Base-by-base conservation (phyloP, 257 asterid genomes). In the Paraleonurus japonicus region DNA sequence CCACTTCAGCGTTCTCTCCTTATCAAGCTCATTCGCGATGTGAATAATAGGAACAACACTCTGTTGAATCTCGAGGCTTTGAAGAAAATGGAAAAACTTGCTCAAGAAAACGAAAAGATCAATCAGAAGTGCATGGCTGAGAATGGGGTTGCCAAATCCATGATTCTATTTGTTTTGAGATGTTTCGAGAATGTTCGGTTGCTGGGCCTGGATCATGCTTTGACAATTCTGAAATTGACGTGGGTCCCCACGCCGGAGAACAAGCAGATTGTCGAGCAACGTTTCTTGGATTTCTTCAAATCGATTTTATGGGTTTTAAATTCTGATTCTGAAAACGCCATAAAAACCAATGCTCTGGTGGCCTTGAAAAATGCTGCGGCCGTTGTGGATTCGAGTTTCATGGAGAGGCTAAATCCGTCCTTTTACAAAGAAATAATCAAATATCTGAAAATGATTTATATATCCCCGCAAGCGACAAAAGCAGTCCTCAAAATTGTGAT, bases 111-210 rank as follows among this genome's bases (percentile, higher is more conserved):
- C 4, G 92, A 87, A 16, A 73, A 50, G 75, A 9, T 19, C 5
- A 88, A 92, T 53, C 80, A 59, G 51, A 82, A 78, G 63, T 71
- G 80, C 78, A 79, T 95, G 87, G 84, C 75, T 9, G 99, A 88
- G 69, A 79, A 79, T 3, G 99, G 95, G 0, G 85, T 79, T 2
- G 76, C 78, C 0, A 88, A 76, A 39, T 82, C 90, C 0, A 75
- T 92, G 85, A 59, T 89, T 43, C 30, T 3, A 0, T 83, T 83
- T 28, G 45, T 88, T 1, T 0, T 87, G 24, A 84, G 71, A 60
- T 51, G 84, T 6, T 85, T 71, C 30, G 75, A 65, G 43, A 88
- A 82, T 37, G 79, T 72, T 8, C 62, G 61, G 17, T 27, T 26
- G 13, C 4, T 30, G 19, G 93, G 95, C 0, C 68, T 95, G 0